Base-by-base conservation (phyloP, 495 filamentous ascomycete genomes). In the Penicillium maclennaniae region DNA sequence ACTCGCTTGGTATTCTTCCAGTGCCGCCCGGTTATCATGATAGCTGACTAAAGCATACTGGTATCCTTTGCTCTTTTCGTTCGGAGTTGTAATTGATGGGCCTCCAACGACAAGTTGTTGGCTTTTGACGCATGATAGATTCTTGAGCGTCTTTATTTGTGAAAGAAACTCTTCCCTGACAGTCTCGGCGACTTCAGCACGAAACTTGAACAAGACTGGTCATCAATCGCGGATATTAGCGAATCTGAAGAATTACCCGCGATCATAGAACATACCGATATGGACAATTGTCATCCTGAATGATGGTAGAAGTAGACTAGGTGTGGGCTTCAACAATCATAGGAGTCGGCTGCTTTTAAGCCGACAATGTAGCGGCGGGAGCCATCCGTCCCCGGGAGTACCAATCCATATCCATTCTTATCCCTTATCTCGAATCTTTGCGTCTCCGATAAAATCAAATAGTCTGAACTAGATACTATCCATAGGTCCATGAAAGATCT, bases 181-280 rank as follows among this genome's bases (percentile, higher is more conserved):
- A 10, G 59, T 59, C 6, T 61, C 38, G 5, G 56, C 60, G 10
- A 70, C 60, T 20, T 73, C 67, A 1, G 63, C 48, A 10, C 65
- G 63, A 45, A 79, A 78, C 50, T 75, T 76, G 60, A 79, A 76
- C 23, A 78, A 49, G 2, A 79, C 75, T 79, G 36, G 49, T 19
- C 15, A 6, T 10, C 28, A 1, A 23, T 15, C 2, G 19, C 19
- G 7, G 14, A 27, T 25, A 4, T 37, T 44, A 52, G 19, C 44
- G 14, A 45, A n/a, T 15, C 36, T 39, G 7, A 19, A 27, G 23
- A 7, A 38, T 37, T 8, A 34, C n/a, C 16, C 36, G 3, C 16
- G 10, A 2, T 14, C 15, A 23, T 19, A 4, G 21, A 15, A 55
- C 51, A 41, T 43, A 72, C 69, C 69, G 17, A 72, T 72, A 31